These are phyloP conservation scores for Beauveria scarabaeidicola DNA, from an alignment of 2,329 filamentous ascomycete genomes.

Conservation along the genomic window DNA sequence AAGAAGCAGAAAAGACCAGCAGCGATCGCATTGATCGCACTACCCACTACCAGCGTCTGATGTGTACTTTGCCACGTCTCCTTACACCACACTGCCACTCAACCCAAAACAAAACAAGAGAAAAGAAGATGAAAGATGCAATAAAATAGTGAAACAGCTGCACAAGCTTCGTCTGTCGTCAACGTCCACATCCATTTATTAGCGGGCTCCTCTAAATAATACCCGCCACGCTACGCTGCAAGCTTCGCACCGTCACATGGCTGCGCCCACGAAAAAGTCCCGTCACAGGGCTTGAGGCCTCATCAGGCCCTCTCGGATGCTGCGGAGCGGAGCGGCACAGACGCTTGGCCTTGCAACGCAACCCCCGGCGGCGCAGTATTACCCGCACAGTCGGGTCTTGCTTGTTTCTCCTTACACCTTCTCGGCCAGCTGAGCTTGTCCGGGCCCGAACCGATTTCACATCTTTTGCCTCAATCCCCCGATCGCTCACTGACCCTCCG, in stretches of 20 bases:
- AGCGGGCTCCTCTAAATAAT: not conserved
- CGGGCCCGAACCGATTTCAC: conserved; percentile 6
- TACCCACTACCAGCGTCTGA: not conserved
- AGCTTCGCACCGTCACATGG: conserved; percentile 13
- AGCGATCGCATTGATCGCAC: not conserved
- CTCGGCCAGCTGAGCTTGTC: not conserved
- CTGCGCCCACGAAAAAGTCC: conserved; percentile 14
- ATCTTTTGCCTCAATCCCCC: not conserved
- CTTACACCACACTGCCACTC: not conserved
- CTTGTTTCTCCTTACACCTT: not conserved
- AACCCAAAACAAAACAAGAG: not conserved
- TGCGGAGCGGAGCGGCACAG: conserved; percentile 8
- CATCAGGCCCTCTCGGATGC: conserved; percentile 7
- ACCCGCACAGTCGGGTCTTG: not conserved
- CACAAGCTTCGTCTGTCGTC: not conserved
- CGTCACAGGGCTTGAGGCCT: conserved; percentile 1
- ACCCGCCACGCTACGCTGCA: not conserved
- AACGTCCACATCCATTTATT: conserved; percentile 5
- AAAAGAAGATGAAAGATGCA: not conserved
- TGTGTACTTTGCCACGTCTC: not conserved
- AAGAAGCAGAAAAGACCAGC: not conserved
- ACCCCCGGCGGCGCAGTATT: not conserved
- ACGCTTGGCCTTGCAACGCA: not conserved
- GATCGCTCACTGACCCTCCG: not conserved
- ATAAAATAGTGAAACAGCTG: not conserved